Base-by-base conservation (phyloP, 139 green algal species). In the Spirogloea muscicola region DNA sequence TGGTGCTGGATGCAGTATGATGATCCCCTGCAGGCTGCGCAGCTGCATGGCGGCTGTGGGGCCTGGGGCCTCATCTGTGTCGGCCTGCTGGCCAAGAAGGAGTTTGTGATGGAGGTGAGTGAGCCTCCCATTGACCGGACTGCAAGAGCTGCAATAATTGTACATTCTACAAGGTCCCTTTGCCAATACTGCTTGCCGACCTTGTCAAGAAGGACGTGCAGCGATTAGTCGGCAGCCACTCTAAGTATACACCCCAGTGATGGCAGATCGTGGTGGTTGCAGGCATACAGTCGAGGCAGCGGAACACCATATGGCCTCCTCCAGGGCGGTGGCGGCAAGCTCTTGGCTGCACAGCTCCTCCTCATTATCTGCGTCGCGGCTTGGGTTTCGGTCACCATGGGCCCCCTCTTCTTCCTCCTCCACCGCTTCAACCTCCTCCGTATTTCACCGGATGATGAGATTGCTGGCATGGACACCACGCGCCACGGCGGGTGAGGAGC, bases 41-140 rank as follows among this genome's bases (percentile, higher is more conserved):
- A 90, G 49, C 90, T 96, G 86, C 91, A 96, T 75, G 89, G 86
- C 57, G 73, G 86, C 42, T 85, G 74, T 62, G 89, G 89, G 10
- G 61, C 80, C 0, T 91, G 82, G 77, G 80, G 42, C 46, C 49
- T 77, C 36, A 38, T 77, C 49, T 80, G 52, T 34, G 38, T 74
- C 37, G 72, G 85, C 10, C 49, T 88, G 40, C 63, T 89, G 3
- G 85, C 85, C 31, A 82, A 82, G 48, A 55, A 86, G 46, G 29
- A 75, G 25, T 87, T 83, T 74, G 36, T 85, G n/a, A 75, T 80
- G 74, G 49, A 76, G 49, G 46, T 52, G 59, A 52, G 44, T 52
- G n/a, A n/a, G n/a, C n/a, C n/a, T n/a, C n/a, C n/a, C n/a, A n/a
- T n/a, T n/a, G n/a, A n/a, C n/a, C n/a, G n/a, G n/a, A n/a, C n/a